Evolutionary conservation across 1,284 basidiomycete species (phyloP).

Genomic region (Malassezia yamatoensis): DNA sequence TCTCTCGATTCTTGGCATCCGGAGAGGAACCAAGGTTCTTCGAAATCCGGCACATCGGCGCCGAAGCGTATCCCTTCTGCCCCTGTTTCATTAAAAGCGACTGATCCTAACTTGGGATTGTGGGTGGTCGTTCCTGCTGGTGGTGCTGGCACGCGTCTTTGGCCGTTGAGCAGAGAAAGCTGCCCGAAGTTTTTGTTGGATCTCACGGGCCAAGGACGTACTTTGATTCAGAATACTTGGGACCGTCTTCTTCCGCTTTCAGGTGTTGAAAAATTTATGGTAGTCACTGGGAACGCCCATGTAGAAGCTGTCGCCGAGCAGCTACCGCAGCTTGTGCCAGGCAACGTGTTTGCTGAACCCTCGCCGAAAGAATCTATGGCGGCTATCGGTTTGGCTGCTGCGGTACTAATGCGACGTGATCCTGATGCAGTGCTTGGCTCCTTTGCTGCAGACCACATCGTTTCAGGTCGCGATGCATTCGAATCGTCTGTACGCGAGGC

Average conservation of each 20-base stretch:
- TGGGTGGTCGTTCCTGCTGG: slow-evolving; percentile 46
- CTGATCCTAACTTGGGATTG: slow-evolving; percentile 38
- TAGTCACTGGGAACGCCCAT: slow-evolving; percentile 41
- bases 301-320: slow-evolving; percentile 33
- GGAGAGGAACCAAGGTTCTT: slow-evolving; percentile 5
- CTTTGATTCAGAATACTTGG: slow-evolving; percentile 42
- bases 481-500: slow-evolving; percentile 45
- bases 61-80: slow-evolving; percentile 17
- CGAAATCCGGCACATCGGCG: slow-evolving; percentile 14
- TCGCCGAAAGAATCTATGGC: slow-evolving; percentile 45
- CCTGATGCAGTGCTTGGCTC: slow-evolving; percentile 45
- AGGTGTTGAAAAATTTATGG: slow-evolving; percentile 32
- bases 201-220: slow-evolving; percentile 37
- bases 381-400: slow-evolving; percentile 45
- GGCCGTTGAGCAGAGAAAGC: slow-evolving; percentile 40
- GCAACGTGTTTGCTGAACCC: slow-evolving; percentile 43
- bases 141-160: slow-evolving; percentile 44
- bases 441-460: slow-evolving; percentile 48
- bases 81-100: slow-evolving; percentile 24
- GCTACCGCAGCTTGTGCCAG: slow-evolving; percentile 28
- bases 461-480: slow-evolving; percentile 45
- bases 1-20: slow-evolving; percentile 15
- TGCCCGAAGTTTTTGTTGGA: slow-evolving; percentile 46
- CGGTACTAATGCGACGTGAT: slow-evolving; percentile 38
- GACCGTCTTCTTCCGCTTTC: slow-evolving; percentile 38